Base-by-base conservation (phyloP, 2,329 filamentous ascomycete genomes). In the Arthrobotrys megalospora region DNA sequence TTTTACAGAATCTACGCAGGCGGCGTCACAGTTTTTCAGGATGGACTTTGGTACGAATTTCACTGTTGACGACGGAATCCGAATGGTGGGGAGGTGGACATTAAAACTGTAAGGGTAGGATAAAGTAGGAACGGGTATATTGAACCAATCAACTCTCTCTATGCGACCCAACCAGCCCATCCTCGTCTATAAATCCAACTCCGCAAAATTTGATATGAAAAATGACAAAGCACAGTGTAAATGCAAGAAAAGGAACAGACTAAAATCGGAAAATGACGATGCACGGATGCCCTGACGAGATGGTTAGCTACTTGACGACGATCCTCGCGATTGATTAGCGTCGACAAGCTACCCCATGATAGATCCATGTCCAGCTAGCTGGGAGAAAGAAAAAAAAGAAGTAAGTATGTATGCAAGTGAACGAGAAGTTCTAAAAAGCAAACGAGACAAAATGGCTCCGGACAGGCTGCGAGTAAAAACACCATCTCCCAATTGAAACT, bases 91-190 rank as follows among this genome's bases (percentile, higher is more conserved):
- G 52, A 77, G 73, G 73, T 77, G 73, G 73, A 71, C 73, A 77
- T 77, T 77, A 77, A 77, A 77, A 77, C 66, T 77, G 73, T 77
- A 77, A 77, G 73, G 73, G 73, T 77, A 77, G 73, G 73, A 77
- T 77, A 77, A 77, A 77, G 66, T 77, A 77, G 73, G 73, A 77
- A 77, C 66, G 73, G 73, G 73, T 77, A 77, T 77, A 77, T 77
- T 77, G 73, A 77, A 77, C 73, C 73, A 77, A 77, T 77, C 73
- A 77, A 77, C 73, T 62, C 66, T 77, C 66, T 77, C 73, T 77
- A 77, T 77, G 73, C 73, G 66, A 77, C 73, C 73, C 73, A 77
- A 77, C 73, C 73, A 77, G 73, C 73, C 73, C 66, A 77, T 77
- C 73, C 73, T 77, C 73, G 73, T 77, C 73, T 77, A 77, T 77